A percentile compares a stretch with the other conserved stretches of the same genome.
These are phyloP conservation scores for Penicillium polonicum DNA, from an alignment of 2,329 filamentous ascomycete genomes.

Conservation along the genomic window DNA sequence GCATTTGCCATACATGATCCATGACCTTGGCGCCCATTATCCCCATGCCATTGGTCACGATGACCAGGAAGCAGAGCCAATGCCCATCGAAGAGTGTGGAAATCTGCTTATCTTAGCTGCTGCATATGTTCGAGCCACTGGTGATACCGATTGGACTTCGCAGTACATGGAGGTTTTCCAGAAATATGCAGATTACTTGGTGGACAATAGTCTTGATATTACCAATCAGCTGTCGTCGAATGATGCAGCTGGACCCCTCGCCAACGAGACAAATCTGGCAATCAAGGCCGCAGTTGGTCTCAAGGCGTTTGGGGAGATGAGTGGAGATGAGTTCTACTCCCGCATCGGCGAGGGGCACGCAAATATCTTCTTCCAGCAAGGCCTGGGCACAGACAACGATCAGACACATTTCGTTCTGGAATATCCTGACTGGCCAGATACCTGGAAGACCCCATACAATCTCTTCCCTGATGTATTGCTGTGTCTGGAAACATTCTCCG, in stretches of 20 bases:
- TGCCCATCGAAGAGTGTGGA: no score
- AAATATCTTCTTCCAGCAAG: conserved; percentile 34
- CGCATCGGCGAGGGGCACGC: conserved; percentile 37
- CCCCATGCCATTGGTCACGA: no score
- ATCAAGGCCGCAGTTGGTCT: conserved; percentile 50
- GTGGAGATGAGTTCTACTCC: conserved; percentile 39
- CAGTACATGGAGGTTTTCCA: no score
- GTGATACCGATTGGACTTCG: no score
- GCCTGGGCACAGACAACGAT: conserved; percentile 35
- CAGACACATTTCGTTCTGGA: conserved; percentile 44
- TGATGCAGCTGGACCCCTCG: conserved; percentile 42
- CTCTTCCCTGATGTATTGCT: conserved; percentile 45
- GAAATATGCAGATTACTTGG: no score
- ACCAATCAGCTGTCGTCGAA: conserved; percentile 45
- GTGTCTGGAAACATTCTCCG: conserved; percentile 39
- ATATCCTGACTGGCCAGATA: conserved; percentile 35
- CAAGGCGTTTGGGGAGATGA: conserved; percentile 46
- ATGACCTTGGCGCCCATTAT: no score
- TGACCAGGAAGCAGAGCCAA: no score
- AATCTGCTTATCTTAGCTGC: no score
- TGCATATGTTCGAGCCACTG: no score
- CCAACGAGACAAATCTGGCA: conserved; percentile 49
- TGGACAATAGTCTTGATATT: conserved; percentile 40
- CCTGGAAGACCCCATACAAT: conserved; percentile 45
- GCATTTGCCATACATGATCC: no score